Base-by-base conservation (phyloP, 2,329 filamentous ascomycete species). In the Chrysosporium queenslandicum region DNA sequence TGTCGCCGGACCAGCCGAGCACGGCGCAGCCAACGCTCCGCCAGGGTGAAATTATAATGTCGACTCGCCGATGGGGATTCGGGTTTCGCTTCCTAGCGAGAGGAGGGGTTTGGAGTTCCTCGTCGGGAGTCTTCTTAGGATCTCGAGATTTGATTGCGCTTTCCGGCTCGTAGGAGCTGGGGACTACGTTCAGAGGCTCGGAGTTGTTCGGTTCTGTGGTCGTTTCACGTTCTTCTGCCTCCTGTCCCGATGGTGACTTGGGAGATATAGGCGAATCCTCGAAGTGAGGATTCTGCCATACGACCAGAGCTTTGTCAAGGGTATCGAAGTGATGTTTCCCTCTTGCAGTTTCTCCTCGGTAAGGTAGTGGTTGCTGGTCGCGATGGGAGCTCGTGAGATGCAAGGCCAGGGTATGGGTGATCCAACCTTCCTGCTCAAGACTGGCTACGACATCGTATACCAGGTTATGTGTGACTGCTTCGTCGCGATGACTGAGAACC, bases 31-130 rank as follows among this genome's bases (percentile, higher is more conserved):
- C 91, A 0, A 86, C 82, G 0, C 88, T 94, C 52, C 82, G 83
- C 87, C 91, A 96, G 0, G 90, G 88, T 20, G 81, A 82, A 56
- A 97, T 75, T 58, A 97, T 91, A 53, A 97, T 95, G 64, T 97
- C 91, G 1, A 97, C 90, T 42, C 91, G 77, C 18, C 89, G 80
- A 64, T 95, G 91, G 0, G 78, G 77, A 59, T 88, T 87, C 0
- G 81, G 77, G 55, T 89, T 90, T 27, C 5, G 23, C 12, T 34
- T 43, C 4, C 18, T 23, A 8, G 47, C n/a, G 37, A 8, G 11
- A 8, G 20, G 2, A 2, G 40, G 18, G 3, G 23, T n/a, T 30
- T 14, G 47, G 2, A 20, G 12, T 7, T n/a, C 5, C 1, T 36
- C 9, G 2, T 43, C 20, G 12, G 18, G 12, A 25, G 37, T 36